Base-by-base conservation (phyloP, 2,329 filamentous ascomycete genomes). In the Cadophora sp. region DNA sequence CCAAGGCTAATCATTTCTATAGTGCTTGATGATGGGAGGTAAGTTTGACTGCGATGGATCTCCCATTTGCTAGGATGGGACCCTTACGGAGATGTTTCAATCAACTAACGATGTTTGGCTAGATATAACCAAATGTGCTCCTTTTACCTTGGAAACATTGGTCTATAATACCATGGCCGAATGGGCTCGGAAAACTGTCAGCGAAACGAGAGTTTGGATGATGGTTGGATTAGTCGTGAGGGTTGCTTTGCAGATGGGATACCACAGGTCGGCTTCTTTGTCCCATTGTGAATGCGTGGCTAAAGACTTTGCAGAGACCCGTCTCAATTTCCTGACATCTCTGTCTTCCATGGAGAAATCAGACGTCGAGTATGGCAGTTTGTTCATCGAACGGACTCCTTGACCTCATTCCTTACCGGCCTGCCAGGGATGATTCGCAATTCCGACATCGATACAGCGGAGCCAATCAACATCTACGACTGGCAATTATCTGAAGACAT, bases 281-380 rank as follows among this genome's bases (percentile, higher is more conserved):
- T 31, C 34, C n/a, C 4, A 31, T 29, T 46, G 2, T 26, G 16
- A 3, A 29, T 22, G 9, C 34, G 29, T 51, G 85, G 90, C 50
- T 92, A 92, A 88, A 91, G 91, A 4, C 90, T 92, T 72, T 91
- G 93, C 74, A 86, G 92, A 67, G 92, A 94, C 77, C 85, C 91
- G 11, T 90, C 87, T 64, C 92, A 89, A 79, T 93, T 93, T 76
- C 85, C 89, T 1, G 87, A 86, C 19, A 85, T 95, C 58, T 86
- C 89, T 0, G 88, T 91, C 5, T 93, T 93, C 72, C 87, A 93
- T 79, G 92, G 88, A 83, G 92, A 95, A 80, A 93, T 91, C 86
- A 83, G 89, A 69, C 82, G 89, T 40, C 81, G 89, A 67, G 83
- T 87, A 2, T 91, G 89, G 92, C 87, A 88, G 12, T 83, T 92